A percentile compares a stretch with the other conserved stretches of the same genome.
phyloP scores from a whole-genome alignment of 768 basidiomycete genomes.

The Cubamyces lactineus region DNA sequence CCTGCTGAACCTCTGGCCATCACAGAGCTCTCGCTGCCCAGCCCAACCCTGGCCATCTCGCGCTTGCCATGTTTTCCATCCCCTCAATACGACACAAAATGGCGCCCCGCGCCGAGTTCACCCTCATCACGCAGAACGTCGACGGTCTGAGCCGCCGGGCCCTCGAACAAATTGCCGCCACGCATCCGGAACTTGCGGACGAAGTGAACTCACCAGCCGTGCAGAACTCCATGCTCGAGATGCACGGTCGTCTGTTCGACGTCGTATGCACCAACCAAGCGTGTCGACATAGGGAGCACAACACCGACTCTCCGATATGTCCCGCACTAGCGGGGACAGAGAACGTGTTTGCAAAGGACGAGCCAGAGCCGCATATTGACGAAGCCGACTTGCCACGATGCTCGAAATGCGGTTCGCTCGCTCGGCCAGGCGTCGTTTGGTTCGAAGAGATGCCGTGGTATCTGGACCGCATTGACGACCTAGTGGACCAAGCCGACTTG shows the following conservation, averaged over 20 bases:
- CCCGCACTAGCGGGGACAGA: slow-evolving; percentile 29
- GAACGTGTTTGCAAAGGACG: slow-evolving; percentile 33
- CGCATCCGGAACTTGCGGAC: slow-evolving; percentile 5
- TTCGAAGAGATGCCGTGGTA: slow-evolving; percentile 41
- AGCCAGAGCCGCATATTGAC: slow-evolving; percentile 37
- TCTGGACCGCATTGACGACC: slow-evolving; percentile 34
- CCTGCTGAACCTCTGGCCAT: background rate
- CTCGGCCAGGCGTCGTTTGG: slow-evolving; percentile 47
- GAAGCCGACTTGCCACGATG: slow-evolving; percentile 37
- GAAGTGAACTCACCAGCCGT: slow-evolving; percentile 9
- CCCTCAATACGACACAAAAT: slow-evolving; percentile 41
- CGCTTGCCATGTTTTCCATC: slow-evolving; percentile 50
- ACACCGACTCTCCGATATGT: slow-evolving; percentile 33
- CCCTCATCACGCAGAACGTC: slow-evolving; percentile 65
- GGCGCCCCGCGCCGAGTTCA: slow-evolving; percentile 48
- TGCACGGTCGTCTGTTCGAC: slow-evolving; percentile 65
- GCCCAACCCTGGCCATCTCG: slow-evolving; percentile 61
- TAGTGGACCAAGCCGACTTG: slow-evolving; percentile 38
- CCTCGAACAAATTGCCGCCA: slow-evolving; percentile 32
- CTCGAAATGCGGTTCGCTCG: slow-evolving; percentile 35
- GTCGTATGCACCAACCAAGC: slow-evolving; percentile 47
- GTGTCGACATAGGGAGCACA: slow-evolving; percentile 46
- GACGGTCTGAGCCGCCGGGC: slow-evolving; percentile 54
- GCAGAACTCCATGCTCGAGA: slow-evolving; percentile 45
- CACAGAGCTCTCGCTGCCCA: slow-evolving; percentile 48